A percentile compares a stretch with the other conserved stretches of the same genome.
Evolutionary conservation across 495 filamentous ascomycete genomes (phyloP).

Genomic region (Achaetomiella virescens): DNA sequence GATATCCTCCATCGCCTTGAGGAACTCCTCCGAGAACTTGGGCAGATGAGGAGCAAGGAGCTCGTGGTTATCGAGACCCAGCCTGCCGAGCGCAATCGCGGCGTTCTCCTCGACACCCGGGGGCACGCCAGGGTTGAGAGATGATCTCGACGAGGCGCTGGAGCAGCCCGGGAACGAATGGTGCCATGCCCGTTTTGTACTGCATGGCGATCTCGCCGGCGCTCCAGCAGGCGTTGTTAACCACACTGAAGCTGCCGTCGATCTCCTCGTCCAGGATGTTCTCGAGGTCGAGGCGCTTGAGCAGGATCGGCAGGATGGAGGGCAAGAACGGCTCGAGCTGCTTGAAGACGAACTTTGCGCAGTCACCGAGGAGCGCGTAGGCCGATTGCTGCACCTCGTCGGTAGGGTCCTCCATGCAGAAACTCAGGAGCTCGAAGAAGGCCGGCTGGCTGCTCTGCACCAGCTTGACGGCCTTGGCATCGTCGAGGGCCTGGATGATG

Average conservation of each 20-base stretch:
- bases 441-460: slow-evolving; percentile 66
- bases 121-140: slow-evolving; percentile 75
- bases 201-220: slow-evolving; percentile 89
- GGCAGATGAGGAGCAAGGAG: slow-evolving; percentile 74
- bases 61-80: slow-evolving; percentile 76
- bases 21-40: slow-evolving; percentile 72
- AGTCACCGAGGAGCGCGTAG: slow-evolving; percentile 92
- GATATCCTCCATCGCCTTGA: slow-evolving; percentile 75
- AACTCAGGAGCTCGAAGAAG: slow-evolving; percentile 83
- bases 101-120: slow-evolving; percentile 91
- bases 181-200: slow-evolving; percentile 61
- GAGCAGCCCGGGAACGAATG: slow-evolving; percentile 72
- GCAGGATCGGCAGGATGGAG: slow-evolving; percentile 67
- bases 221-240: slow-evolving; percentile 99
- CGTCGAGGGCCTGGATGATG: slow-evolving; percentile 86
- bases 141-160: slow-evolving; percentile 71
- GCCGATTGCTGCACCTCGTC: slow-evolving; percentile 95
- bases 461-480: slow-evolving; percentile 64
- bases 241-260: slow-evolving; percentile 74
- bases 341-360: slow-evolving; percentile 88
- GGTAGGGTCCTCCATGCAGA: slow-evolving; percentile 88
- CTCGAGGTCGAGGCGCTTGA: slow-evolving; percentile 80
- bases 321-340: slow-evolving; percentile 71
- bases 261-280: slow-evolving; percentile 66
- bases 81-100: slow-evolving; percentile 82